Evolutionary conservation across 257 asterid genomes (phyloP).

Genomic region (Nicotiana sylvestris): DNA sequence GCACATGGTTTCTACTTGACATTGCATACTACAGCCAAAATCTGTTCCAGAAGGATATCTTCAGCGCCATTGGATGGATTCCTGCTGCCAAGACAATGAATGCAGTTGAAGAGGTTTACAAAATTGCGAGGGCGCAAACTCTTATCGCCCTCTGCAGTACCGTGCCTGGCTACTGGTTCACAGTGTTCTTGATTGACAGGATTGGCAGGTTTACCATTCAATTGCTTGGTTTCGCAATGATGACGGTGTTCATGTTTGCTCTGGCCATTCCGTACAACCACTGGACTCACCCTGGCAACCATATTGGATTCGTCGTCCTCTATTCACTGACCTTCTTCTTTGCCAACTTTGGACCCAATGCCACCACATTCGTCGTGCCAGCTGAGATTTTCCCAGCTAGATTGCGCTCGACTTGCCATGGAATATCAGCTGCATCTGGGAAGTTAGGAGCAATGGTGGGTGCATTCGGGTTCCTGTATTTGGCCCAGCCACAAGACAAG

Average conservation of each 20-base stretch:
- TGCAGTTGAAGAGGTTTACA: conserved; percentile 40
- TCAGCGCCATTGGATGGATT: conserved; percentile 60
- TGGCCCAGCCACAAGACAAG: conserved; percentile 52
- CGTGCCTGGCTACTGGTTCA: conserved; percentile 66
- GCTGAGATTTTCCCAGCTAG: conserved; percentile 73
- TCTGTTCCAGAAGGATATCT: conserved; percentile 58
- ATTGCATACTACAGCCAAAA: conserved; percentile 63
- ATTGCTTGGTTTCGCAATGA: conserved; percentile 44
- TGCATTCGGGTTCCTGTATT: conserved; percentile 59
- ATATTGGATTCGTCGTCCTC: conserved; percentile 40
- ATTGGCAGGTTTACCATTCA: conserved; percentile 48
- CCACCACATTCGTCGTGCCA: conserved; percentile 59
- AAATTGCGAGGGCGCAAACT: conserved; percentile 56
- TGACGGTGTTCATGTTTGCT: conserved; percentile 56
- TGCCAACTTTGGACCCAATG: conserved; percentile 58
- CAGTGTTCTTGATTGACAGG: conserved; percentile 41
- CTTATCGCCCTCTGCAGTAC: conserved; percentile 56
- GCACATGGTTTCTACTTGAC: conserved; percentile 60
- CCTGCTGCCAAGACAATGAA: conserved; percentile 51
- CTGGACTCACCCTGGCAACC: conserved; percentile 45
- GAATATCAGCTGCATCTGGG: conserved; percentile 66
- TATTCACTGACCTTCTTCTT: conserved; percentile 57
- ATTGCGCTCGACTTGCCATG: conserved; percentile 62
- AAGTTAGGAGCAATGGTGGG: conserved; percentile 65
- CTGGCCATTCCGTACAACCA: conserved; percentile 52